phyloP scores from a whole-genome alignment of 305 asterid species.

The Fraxinus greggii region DNA sequence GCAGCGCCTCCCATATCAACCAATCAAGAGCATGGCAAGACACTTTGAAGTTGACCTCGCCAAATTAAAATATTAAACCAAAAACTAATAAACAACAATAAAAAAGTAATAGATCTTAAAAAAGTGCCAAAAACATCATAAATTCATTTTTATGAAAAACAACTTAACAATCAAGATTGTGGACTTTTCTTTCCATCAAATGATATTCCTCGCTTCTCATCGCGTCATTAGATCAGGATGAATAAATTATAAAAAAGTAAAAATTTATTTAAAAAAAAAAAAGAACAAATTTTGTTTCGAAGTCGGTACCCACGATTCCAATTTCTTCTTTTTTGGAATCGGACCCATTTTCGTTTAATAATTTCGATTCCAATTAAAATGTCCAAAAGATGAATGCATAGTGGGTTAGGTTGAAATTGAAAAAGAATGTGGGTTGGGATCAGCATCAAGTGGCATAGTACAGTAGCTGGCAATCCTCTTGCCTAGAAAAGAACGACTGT shows the following conservation, averaged over 20 bases:
- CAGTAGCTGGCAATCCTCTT: not conserved
- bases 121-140: no score
- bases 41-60: not conserved
- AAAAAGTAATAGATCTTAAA: no score
- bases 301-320: not conserved
- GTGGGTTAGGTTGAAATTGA: not conserved
- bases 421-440: conserved; percentile 1
- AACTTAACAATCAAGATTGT: not conserved
- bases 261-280: no score
- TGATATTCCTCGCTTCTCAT: not conserved
- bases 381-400: not conserved
- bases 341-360: not conserved
- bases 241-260: no score
- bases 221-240: not conserved
- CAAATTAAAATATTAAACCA: not conserved
- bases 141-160: not conserved
- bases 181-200: not conserved
- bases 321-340: not conserved
- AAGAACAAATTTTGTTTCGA: not conserved
- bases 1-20: not conserved
- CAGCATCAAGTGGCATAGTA: not conserved
- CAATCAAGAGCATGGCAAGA: not conserved
- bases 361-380: not conserved
- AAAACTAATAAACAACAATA: no score
- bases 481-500: not conserved